These are phyloP conservation scores for Arabis alpina DNA, from an alignment of 345 rosid genomes.

Conservation along the genomic window DNA sequence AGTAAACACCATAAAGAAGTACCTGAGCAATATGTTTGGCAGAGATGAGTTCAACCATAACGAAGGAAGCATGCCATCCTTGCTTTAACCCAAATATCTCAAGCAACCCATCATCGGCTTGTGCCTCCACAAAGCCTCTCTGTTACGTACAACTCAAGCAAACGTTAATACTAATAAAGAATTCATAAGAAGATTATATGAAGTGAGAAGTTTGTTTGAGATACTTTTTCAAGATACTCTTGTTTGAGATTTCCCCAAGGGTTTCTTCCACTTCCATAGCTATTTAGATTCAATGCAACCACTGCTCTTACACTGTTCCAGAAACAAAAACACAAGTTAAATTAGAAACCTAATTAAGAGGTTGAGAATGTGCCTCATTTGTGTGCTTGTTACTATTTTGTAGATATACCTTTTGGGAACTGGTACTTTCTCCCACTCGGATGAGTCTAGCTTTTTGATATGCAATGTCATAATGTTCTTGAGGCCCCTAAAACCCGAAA, in stretches of 20 bases:
- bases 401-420: slow-evolving; percentile 83
- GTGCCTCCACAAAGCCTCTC: slow-evolving; percentile 97
- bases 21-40: slow-evolving; percentile 99
- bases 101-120: slow-evolving; percentile 88
- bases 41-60: slow-evolving; percentile 97
- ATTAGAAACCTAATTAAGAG: slow-evolving; percentile 9
- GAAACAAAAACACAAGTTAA: slow-evolving; percentile 11
- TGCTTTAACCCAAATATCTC: slow-evolving; percentile 97
- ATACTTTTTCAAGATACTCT: slow-evolving; percentile 85
- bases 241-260: slow-evolving; percentile 93
- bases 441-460: slow-evolving; percentile 72
- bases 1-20: slow-evolving; percentile 9
- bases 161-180: background rate
- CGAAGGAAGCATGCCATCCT: slow-evolving; percentile 99
- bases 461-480: slow-evolving; percentile 83
- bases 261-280: slow-evolving; percentile 91
- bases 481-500: slow-evolving; percentile 64
- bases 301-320: slow-evolving; percentile 82
- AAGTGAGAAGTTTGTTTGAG: slow-evolving; percentile 21
- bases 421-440: slow-evolving; percentile 89
- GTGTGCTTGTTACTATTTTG: background rate
- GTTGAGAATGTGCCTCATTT: background rate
- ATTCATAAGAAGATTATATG: background rate
- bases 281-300: slow-evolving; percentile 88
- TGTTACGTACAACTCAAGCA: slow-evolving; percentile 43